Base-by-base conservation (phyloP, 306 rosid genomes). In the Gastrolobium bilobum region DNA sequence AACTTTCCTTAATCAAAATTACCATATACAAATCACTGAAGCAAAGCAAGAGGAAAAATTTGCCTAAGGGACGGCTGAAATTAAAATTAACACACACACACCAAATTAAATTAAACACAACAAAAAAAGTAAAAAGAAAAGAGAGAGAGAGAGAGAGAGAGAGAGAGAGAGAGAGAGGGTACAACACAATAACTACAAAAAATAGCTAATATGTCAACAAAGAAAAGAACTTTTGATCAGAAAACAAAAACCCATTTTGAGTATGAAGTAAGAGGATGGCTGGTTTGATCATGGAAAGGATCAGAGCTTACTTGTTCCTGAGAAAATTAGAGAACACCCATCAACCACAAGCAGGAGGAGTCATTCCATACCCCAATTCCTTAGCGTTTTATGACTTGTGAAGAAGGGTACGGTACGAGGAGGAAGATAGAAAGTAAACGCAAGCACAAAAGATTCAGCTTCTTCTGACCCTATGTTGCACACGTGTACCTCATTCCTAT, bases 241-340 rank as follows among this genome's bases (percentile, higher is more conserved):
- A 71, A 56, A 68, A 79, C 59, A 68, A 57, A 73, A 54, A 46
- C 80, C 68, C 80, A 64, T 13, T 37, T 61, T 6, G 67, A 38
- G 35, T 10, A 74, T 52, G 26, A 48, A 26, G 37, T 44, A 26
- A 75, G 10, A 72, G 63, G 33, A 62, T 9, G 40, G 75, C 29
- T 70, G 31, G 26, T 8, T 72, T 2, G 66, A 73, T 56, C 5
- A 71, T 63, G 50, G 38, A 50, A 38, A 61, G 59, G 58, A 66
- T 7, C 6, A 66, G 70, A 83, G 76, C 88, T 84, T 71, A 84
- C 87, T 42, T 69, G 79, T 58, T 35, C 62, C 62, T 1, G 31
- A 60, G 81, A 77, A 75, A 63, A 74, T 20, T 15, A 61, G 48
- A 62, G 81, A 57, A 58, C 1, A 63, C 73, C 76, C 51, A 81